phyloP scores from a whole-genome alignment of 805 yeast genomes.

The Kuraishia hungarica region DNA sequence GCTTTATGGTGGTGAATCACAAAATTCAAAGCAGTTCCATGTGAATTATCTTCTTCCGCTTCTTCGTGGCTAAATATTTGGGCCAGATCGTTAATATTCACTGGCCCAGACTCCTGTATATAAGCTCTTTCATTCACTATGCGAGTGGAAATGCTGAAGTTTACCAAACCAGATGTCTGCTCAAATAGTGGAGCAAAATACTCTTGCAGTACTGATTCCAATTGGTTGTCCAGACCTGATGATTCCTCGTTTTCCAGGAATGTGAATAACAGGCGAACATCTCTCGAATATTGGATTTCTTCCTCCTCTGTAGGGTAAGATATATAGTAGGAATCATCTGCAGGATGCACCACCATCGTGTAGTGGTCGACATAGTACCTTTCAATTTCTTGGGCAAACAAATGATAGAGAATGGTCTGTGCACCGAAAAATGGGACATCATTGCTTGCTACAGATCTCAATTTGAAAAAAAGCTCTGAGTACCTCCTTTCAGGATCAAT shows the following conservation, averaged over 20 bases:
- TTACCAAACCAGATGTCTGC: slow-evolving; percentile 3
- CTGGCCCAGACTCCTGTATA: not conserved
- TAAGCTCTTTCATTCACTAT: not conserved
- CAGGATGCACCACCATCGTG: not conserved
- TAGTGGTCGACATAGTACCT: slow-evolving; percentile 5
- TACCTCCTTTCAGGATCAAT: not conserved
- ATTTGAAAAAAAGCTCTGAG: slow-evolving; percentile 3
- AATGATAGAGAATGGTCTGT: slow-evolving; percentile 38
- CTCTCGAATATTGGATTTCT: not conserved
- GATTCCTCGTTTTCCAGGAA: slow-evolving; percentile 7
- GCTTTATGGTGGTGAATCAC: not conserved
- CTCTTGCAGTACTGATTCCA: slow-evolving; percentile 10
- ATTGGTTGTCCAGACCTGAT: slow-evolving; percentile 9
- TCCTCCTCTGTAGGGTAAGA: not conserved
- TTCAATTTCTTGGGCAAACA: slow-evolving; percentile 33
- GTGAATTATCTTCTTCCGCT: not conserved
- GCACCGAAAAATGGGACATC: slow-evolving; percentile 57
- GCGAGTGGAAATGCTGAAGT: slow-evolving; percentile 6
- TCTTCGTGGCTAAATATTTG: not conserved
- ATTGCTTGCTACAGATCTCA: slow-evolving; percentile 40
- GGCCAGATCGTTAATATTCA: not conserved
- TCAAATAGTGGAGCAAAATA: slow-evolving; percentile 7
- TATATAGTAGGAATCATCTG: not conserved
- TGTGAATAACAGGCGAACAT: slow-evolving; percentile 4
- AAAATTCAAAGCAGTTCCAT: not conserved